These are phyloP conservation scores for Trichoderma erinaceum DNA, from an alignment of 495 filamentous ascomycete genomes.

Conservation along the genomic window DNA sequence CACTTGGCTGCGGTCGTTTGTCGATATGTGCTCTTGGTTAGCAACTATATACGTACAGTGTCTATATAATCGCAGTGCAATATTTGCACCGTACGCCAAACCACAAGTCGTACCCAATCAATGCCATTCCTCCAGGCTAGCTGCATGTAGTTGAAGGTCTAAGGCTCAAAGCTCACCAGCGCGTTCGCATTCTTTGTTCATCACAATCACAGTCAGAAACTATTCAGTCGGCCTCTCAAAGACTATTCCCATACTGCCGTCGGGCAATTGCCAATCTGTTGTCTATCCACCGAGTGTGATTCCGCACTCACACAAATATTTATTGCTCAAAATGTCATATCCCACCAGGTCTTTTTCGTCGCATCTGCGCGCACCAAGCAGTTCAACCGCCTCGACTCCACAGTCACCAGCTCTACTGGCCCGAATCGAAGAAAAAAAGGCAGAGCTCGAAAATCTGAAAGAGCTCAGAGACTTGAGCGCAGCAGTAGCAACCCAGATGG, in stretches of 20 bases:
- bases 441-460: slow-evolving; percentile 82
- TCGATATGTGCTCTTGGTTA: no score
- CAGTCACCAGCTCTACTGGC: slow-evolving; percentile 78
- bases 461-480: slow-evolving; percentile 85
- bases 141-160: no score
- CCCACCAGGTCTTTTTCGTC: slow-evolving; percentile 52
- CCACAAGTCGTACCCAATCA: no score
- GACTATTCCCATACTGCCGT: neutral
- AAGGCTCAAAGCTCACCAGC: no score
- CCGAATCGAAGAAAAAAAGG: slow-evolving; percentile 88
- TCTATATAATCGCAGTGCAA: no score
- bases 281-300: neutral
- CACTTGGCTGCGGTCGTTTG: no score
- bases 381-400: slow-evolving; percentile 41
- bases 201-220: no score
- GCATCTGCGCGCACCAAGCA: slow-evolving; percentile 56
- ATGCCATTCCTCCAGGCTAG: no score
- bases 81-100: no score
- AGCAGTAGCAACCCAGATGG: slow-evolving; percentile 83
- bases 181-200: no score
- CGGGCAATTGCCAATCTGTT: neutral
- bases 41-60: no score
- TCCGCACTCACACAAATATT: neutral
- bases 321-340: slow-evolving; percentile 27
- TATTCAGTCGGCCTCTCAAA: no score